These are phyloP conservation scores for Calonectria naviculata DNA, from an alignment of 2,329 filamentous ascomycete species.

Conservation along the genomic window DNA sequence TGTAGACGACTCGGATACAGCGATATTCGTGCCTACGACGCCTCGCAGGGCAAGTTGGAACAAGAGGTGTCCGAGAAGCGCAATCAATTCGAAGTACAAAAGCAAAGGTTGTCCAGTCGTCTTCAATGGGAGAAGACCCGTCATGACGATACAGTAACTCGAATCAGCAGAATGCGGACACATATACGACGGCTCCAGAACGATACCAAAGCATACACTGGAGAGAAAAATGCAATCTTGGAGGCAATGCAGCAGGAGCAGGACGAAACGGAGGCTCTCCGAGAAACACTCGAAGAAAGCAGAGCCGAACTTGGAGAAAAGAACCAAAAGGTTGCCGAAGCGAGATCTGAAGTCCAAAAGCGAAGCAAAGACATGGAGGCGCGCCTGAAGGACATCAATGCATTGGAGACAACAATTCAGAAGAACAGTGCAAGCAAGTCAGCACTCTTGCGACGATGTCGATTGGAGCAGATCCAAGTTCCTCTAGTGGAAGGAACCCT, in stretches of 20 bases:
- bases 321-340: conserved; percentile 80
- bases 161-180: conserved; percentile 76
- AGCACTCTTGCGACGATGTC: conserved; percentile 85
- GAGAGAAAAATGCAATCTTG: conserved; percentile 80
- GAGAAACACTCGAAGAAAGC: conserved; percentile 76
- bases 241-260: conserved; percentile 77
- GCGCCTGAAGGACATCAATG: conserved; percentile 77
- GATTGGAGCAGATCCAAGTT: conserved; percentile 91
- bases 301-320: conserved; percentile 76
- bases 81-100: conserved; percentile 87
- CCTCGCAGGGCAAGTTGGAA: conserved; percentile 90
- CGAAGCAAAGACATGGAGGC: conserved; percentile 85
- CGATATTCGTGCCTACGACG: conserved; percentile 93
- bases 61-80: conserved; percentile 91
- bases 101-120: conserved; percentile 75
- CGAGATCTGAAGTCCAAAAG: conserved; percentile 83
- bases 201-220: conserved; percentile 76
- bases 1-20: conserved; percentile 88
- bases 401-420: conserved; percentile 87
- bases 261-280: conserved; percentile 81
- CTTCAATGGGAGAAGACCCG: conserved; percentile 67
- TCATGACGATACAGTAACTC: conserved; percentile 69
- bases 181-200: conserved; percentile 74
- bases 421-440: conserved; percentile 88
- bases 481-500: conserved; percentile 83